Evolutionary conservation across 768 basidiomycete species (phyloP), one percentile per base, ranked within the genome.

Genomic region (Galerina sulciceps): DNA sequence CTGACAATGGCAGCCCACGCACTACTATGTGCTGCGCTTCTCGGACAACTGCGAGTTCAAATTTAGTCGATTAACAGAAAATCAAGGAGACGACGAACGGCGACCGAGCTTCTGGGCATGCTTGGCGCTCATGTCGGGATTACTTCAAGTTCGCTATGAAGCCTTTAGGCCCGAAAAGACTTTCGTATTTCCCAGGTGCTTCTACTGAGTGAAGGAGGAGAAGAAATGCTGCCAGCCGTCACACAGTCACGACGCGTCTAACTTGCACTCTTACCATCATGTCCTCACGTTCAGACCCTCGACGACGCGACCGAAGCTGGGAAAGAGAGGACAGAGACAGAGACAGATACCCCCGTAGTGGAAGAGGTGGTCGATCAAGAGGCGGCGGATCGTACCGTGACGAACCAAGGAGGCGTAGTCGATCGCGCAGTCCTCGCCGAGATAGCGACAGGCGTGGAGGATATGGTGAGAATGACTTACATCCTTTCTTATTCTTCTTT

Each of bases 281-380:
- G 87, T 84, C 87, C 62, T 85, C 84, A 55, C 83, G 84, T 61
- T 55, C 73, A 43, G 84, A 85, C 61, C 71, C 80, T 64, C 79
- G 84, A 67, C 74, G 81, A 69, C 82, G 84, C 59, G 87, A 89
- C 66, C 73, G 86, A 63, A 87, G 86, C 67, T 85, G 86, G 84
- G 87, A 89, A 59, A 79, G 79, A 55, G 81, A 84, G 23, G 83
- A 85, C 46, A 72, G 80, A 36, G 73, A 74, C 53, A 74, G 75
- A 36, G 79, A 82, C 59, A 76, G 82, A 20, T 72, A 81, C 51
- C 67, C 81, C 23, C 73, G 80, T 58, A 62, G 75, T 41, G 62
- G 76, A 37, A 61, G 72, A 42, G 68, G 73, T 20, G 69, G 69
- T 26, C 65, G 73, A 17, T 61, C 75, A 57, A 65, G 76, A 57